Evolutionary conservation across 2,329 filamentous ascomycete genomes (phyloP).

Genomic region (Xylaria sp.): DNA sequence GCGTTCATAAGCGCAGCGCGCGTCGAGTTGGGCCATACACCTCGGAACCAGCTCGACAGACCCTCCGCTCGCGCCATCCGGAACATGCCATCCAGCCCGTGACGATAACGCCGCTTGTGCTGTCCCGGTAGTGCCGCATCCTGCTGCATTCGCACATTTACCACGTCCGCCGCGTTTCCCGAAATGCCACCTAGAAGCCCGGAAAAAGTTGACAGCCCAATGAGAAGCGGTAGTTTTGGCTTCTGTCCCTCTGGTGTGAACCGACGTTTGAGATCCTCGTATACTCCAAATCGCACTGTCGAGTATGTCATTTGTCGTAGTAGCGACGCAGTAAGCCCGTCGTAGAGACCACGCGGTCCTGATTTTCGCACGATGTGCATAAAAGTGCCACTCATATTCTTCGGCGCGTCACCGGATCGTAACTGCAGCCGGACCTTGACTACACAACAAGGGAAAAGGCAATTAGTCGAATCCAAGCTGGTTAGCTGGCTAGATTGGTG

Average conservation of each 20-base stretch:
- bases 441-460: conserved; percentile 35
- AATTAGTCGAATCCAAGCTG: background rate
- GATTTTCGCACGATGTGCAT: conserved; percentile 77
- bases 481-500: background rate
- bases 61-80: conserved; percentile 91
- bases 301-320: conserved; percentile 95
- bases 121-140: conserved; percentile 75
- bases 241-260: conserved; percentile 55
- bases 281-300: conserved; percentile 94
- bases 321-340: conserved; percentile 88
- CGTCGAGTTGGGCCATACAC: conserved; percentile 81
- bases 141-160: conserved; percentile 99
- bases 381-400: conserved; percentile 85
- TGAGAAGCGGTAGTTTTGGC: conserved; percentile 76
- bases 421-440: conserved; percentile 84
- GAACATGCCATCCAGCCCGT: conserved; percentile 84
- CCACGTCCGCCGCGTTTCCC: conserved; percentile 92
- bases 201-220: conserved; percentile 81
- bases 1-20: conserved; percentile 89
- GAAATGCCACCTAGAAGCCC: conserved; percentile 88
- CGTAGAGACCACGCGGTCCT: conserved; percentile 83
- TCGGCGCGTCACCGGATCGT: conserved; percentile 74
- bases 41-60: conserved; percentile 75
- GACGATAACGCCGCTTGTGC: conserved; percentile 83
- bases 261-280: conserved; percentile 86